Evolutionary conservation across 1,139 yeast species (phyloP).

Genomic region (Blastobotrys aristatus): DNA sequence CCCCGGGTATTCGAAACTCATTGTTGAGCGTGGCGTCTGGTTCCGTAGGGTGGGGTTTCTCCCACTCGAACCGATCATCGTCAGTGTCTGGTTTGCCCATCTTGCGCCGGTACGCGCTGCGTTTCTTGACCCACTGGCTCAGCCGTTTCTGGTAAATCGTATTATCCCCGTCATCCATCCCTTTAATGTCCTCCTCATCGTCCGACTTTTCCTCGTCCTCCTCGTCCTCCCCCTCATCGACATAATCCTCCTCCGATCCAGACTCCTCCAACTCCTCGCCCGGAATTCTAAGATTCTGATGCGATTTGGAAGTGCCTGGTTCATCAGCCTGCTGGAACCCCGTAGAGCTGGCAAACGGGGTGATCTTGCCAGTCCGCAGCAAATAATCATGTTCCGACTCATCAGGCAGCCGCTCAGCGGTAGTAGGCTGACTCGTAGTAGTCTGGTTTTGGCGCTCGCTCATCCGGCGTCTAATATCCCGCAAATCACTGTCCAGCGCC

Average conservation of each 20-base stretch:
- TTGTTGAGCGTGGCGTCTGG: constrained; percentile 72
- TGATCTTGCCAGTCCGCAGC: constrained; percentile 84
- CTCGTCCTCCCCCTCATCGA: constrained; percentile 24
- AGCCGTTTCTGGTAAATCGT: constrained; percentile 53
- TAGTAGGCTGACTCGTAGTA: constrained; percentile 13
- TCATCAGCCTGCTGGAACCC: constrained; percentile 40
- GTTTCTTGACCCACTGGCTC: constrained; percentile 49
- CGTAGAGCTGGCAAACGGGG: constrained; percentile 80
- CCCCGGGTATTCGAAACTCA: constrained; percentile 79
- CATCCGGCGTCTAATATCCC: constrained; percentile 60
- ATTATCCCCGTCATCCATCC: constrained; percentile 80
- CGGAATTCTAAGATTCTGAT: constrained; percentile 43
- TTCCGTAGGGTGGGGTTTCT: constrained; percentile 67
- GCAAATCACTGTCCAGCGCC: constrained; percentile 53
- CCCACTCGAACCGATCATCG: constrained; percentile 51
- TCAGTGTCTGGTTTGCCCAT: constrained; percentile 24
- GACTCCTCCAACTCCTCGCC: constrained; percentile 36
- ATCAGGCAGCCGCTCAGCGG: constrained; percentile 45
- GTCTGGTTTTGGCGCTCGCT: constrained; percentile 23
- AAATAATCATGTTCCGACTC: constrained; percentile 78
- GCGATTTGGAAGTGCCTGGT: constrained; percentile 29
- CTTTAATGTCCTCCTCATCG: constrained; percentile 36
- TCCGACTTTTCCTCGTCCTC: constrained; percentile 23
- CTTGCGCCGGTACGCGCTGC: constrained; percentile 27
- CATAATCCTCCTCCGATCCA: constrained; percentile 13